Percentiles rank a stretch among this genome's conserved stretches.
phyloP scores from a whole-genome alignment of 306 rosid species.

The Acacia melanoxylon region DNA sequence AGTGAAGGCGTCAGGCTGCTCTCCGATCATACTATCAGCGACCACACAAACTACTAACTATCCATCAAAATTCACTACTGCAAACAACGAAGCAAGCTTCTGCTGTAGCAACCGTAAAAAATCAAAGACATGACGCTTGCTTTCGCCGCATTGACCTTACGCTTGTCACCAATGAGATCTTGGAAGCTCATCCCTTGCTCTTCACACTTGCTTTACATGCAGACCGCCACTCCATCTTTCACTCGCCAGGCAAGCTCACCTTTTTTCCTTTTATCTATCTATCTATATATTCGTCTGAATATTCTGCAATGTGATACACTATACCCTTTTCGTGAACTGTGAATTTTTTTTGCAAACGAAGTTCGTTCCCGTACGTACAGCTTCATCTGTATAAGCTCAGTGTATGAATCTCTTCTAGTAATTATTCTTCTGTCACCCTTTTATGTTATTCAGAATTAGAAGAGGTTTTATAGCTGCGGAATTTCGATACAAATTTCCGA shows the following conservation, averaged over 20 bases:
- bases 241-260: constrained; percentile 50
- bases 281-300: neutral
- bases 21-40: neutral
- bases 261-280: neutral
- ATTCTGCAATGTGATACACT: neutral
- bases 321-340: neutral
- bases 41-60: neutral
- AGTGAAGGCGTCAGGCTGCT: neutral
- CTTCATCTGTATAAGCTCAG: neutral
- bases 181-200: constrained; percentile 32
- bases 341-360: neutral
- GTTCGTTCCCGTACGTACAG: neutral
- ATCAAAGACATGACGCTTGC: constrained; percentile 11
- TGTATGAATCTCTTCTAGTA: neutral
- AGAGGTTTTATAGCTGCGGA: neutral
- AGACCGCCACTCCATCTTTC: constrained; percentile 25
- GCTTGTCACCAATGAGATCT: constrained; percentile 37
- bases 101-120: neutral
- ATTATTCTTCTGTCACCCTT: neutral
- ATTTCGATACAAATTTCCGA: neutral
- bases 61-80: neutral
- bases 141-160: constrained; percentile 13
- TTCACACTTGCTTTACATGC: constrained; percentile 36
- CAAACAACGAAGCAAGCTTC: neutral
- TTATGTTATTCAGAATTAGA: neutral